Conservation (phyloP, 306 rosid genomes). For the Senna tora region DNA sequence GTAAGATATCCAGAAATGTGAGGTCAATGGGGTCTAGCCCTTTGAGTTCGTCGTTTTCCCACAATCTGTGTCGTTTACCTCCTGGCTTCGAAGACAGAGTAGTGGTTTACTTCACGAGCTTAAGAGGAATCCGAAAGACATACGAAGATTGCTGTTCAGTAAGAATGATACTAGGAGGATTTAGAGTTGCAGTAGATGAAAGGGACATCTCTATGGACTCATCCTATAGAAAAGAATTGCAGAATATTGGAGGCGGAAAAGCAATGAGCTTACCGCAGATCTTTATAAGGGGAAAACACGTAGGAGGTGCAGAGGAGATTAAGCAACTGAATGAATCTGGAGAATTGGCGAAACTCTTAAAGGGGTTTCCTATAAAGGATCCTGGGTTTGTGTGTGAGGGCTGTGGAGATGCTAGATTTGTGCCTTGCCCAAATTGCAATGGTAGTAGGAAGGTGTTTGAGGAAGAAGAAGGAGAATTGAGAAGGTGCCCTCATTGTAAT, state of each 20-base stretch:
- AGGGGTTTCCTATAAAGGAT: slow-evolving; percentile 57
- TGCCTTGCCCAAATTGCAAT: slow-evolving; percentile 68
- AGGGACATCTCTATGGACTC: slow-evolving; percentile 89
- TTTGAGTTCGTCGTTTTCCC: slow-evolving; percentile 33
- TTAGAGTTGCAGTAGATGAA: slow-evolving; percentile 72
- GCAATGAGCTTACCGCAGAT: slow-evolving; percentile 64
- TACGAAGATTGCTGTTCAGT: slow-evolving; percentile 79
- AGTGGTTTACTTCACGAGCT: slow-evolving; percentile 71
- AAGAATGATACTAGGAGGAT: slow-evolving; percentile 60
- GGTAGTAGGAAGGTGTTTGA: slow-evolving; percentile 79
- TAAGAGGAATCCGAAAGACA: slow-evolving; percentile 77
- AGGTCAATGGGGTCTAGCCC: slow-evolving; percentile 69
- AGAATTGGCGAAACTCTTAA: slow-evolving; percentile 56
- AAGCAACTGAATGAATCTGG: slow-evolving; percentile 69
- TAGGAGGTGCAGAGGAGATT: slow-evolving; percentile 78
- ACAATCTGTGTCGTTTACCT: slow-evolving; percentile 31
- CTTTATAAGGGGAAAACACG: slow-evolving; percentile 61
- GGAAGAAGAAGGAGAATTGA: slow-evolving; percentile 53
- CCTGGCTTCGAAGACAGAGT: slow-evolving; percentile 62
- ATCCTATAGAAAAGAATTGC: slow-evolving; percentile 61
- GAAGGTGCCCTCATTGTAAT: slow-evolving; percentile 71
- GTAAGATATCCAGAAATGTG: slow-evolving; percentile 28
- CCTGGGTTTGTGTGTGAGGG: slow-evolving; percentile 58
- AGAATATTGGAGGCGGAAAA: slow-evolving; percentile 53
- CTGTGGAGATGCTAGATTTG: slow-evolving; percentile 79